Evolutionary conservation across 2,329 filamentous ascomycete genomes (phyloP).

Genomic region (Fusarium euwallaceae): DNA sequence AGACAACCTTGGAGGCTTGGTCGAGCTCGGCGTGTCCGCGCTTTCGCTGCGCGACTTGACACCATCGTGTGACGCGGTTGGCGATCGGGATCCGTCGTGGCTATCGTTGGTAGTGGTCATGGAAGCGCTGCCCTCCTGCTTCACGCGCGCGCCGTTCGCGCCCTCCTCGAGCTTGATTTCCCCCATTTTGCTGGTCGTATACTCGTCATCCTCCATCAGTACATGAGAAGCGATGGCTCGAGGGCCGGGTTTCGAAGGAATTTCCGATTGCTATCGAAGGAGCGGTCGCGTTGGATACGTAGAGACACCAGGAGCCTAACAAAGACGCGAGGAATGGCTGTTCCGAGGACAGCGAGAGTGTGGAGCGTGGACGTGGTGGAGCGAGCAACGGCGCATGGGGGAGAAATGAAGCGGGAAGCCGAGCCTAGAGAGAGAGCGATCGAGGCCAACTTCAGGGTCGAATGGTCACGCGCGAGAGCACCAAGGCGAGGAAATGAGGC

Average conservation of each 20-base stretch:
- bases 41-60: constrained; percentile 62
- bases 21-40: constrained; percentile 61
- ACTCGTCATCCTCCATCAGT: constrained; percentile 59
- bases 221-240: constrained; percentile 41
- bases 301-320: constrained; percentile 33
- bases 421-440: constrained; percentile 23
- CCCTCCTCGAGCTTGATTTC: constrained; percentile 60
- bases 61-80: constrained; percentile 60
- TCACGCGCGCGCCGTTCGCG: constrained; percentile 54
- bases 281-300: constrained; percentile 21
- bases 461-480: constrained; percentile 30
- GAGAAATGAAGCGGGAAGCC: constrained; percentile 33
- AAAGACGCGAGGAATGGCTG: constrained; percentile 40
- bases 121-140: constrained; percentile 57
- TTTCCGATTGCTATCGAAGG: constrained; percentile 18
- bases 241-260: constrained; percentile 18
- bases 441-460: constrained; percentile 31
- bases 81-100: constrained; percentile 49
- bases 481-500: constrained; percentile 25
- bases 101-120: constrained; percentile 53
- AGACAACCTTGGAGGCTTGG: constrained; percentile 76
- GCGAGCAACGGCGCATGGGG: constrained; percentile 45
- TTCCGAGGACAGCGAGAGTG: constrained; percentile 43
- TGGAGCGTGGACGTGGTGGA: constrained; percentile 46
- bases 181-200: constrained; percentile 58